These are phyloP conservation scores for maize (Zea mays) DNA, from an alignment of 176 grass and related monocot genomes.

Conservation along the genomic window DNA sequence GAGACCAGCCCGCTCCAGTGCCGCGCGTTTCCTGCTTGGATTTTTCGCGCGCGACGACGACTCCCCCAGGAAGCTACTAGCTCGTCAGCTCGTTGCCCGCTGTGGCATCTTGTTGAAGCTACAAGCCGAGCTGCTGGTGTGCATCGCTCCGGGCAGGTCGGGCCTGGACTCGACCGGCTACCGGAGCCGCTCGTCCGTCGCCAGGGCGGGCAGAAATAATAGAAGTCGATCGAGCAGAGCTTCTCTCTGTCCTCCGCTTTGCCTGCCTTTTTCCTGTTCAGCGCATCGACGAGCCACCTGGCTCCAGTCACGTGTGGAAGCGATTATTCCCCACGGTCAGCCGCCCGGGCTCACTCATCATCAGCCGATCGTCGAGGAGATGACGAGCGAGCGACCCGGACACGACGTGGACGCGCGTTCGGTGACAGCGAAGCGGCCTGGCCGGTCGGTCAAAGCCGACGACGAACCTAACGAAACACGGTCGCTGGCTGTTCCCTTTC, in stretches of 20 bases:
- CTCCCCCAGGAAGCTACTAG: not conserved
- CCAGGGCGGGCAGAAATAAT: too few relatives aligned
- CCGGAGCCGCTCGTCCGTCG: too few relatives aligned
- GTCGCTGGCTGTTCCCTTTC: not conserved
- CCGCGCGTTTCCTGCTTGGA: not conserved
- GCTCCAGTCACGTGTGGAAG: slow-evolving; percentile 16
- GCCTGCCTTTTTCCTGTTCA: not conserved
- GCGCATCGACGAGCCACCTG: not conserved
- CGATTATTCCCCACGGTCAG: slow-evolving; percentile 22
- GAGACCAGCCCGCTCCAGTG: not conserved
- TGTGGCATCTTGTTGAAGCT: not conserved
- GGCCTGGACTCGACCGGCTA: not conserved
- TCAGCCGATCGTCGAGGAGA: not conserved
- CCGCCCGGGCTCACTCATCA: not conserved
- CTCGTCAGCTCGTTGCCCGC: not conserved
- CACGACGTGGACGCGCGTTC: not conserved
- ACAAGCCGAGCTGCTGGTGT: not conserved
- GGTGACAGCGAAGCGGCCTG: not conserved
- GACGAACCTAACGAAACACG: slow-evolving; percentile 16
- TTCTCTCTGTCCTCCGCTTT: not conserved
- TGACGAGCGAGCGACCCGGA: not conserved
- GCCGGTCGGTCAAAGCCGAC: not conserved
- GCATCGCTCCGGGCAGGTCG: not conserved
- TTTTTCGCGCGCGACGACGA: not conserved
- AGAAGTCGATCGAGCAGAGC: too few relatives aligned